Evolutionary conservation across 148 eudicot genomes (phyloP).

Genomic region (Chenopodium berlandieri): DNA sequence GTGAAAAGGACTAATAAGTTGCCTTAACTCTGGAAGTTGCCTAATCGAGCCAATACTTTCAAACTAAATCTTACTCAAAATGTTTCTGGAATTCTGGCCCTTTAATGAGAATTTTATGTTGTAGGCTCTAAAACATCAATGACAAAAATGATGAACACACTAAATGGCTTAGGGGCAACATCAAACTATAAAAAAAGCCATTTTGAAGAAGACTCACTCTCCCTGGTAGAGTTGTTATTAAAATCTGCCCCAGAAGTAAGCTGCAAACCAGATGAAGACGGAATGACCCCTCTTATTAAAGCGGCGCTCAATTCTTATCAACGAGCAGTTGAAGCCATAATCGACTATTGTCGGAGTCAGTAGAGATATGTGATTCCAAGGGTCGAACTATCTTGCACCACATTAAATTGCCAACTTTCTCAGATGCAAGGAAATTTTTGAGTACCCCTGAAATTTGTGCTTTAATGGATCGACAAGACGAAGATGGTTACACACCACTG

Average conservation of each 20-base stretch:
- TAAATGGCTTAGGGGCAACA: neutral
- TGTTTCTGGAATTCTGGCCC: too few relatives aligned
- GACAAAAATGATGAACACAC: neutral
- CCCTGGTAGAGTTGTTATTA: neutral
- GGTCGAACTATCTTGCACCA: neutral
- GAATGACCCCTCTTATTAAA: neutral
- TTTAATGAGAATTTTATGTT: too few relatives aligned
- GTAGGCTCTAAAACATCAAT: neutral
- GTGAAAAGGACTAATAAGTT: too few relatives aligned
- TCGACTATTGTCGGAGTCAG: neutral
- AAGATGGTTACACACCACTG: neutral
- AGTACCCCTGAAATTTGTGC: neutral
- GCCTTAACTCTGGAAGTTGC: too few relatives aligned
- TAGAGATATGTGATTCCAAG: neutral
- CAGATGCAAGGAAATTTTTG: neutral
- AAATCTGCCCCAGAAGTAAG: neutral
- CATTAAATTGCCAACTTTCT: neutral
- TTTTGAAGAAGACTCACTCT: neutral
- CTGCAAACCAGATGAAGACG: neutral
- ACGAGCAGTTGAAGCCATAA: neutral
- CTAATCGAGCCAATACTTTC: too few relatives aligned
- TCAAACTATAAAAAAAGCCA: neutral
- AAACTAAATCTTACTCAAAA: too few relatives aligned
- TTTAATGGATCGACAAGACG: constrained; percentile 2
- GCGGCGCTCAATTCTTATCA: neutral